Evolutionary conservation across 441 rosid genomes (phyloP), one percentile per base, ranked within the genome.

Genomic region (Pelargonium myrrhifolium): DNA sequence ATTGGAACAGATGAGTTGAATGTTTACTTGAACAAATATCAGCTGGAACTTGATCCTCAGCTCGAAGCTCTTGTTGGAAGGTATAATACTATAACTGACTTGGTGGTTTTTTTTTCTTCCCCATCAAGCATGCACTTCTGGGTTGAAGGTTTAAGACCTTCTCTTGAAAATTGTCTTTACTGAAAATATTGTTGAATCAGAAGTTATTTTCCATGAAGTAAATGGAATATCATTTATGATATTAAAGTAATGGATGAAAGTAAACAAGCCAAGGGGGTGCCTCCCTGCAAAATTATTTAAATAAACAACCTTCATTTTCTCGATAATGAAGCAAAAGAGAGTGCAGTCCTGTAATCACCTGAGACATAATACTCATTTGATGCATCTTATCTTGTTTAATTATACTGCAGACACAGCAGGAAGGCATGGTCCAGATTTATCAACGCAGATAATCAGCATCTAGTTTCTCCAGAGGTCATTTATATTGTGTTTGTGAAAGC

Each of bases 21-120:
- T 76, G 86, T 87, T 58, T 86, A 82, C 68, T 74, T 86, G 82
- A 76, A 76, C 67, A 86, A 84, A 74, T 86, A 86, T 77, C 82
- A 86, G 65, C 76, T 86, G 64, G 87, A 86, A 80, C 87, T 84
- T 64, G 88, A 84, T 68, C 81, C 90, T 17, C 86, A 82, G 72
- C 74, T 86, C 67, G 87, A 84, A 67, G 87, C 87, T 58, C 79
- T 84, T 71, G 90, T 86, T 70, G 88, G 90, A 80, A 84, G 88
- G 90, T 86, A 77, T 37, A 68, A 67, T n/a, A n/a, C n/a, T n/a
- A n/a, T n/a, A n/a, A n/a, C 47, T 9, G 40, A 59, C 14, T 74
- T 22, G 11, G 58, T 59, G 21, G 5, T 24, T 24, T 24, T 24
- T 2, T 24, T 24, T 24, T 24, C 26, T 24, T 24, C 26, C 26